Conservation (phyloP, 441 rosid genomes). For the Metrosideros polymorpha region DNA sequence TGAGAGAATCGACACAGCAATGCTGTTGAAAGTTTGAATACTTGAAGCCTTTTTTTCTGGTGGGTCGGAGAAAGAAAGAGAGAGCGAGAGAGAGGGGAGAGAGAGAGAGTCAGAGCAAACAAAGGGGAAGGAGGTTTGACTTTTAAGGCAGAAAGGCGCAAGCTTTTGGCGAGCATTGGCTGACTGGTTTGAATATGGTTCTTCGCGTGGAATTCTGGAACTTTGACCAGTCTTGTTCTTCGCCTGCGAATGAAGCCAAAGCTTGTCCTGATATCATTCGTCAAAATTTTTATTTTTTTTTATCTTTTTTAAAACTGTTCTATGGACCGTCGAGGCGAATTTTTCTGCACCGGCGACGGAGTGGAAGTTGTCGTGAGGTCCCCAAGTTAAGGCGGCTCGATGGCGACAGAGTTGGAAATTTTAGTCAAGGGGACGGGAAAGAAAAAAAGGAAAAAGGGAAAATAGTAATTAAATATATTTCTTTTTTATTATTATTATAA, state of each 20-base stretch:
- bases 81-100: not conserved
- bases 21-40: not conserved
- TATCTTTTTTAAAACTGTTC: accelerated
- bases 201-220: not conserved
- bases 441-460: not conserved
- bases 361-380: not conserved
- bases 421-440: not conserved
- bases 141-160: not conserved
- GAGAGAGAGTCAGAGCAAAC: not conserved
- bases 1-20: not conserved
- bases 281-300: not conserved
- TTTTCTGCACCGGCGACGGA: not conserved
- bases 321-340: not conserved
- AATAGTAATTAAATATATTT: not conserved
- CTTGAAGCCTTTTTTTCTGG: not conserved
- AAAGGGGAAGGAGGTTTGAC: not conserved
- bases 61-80: not conserved
- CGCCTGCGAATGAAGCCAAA: not conserved
- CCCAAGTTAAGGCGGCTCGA: not conserved
- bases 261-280: not conserved
- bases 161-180: not conserved
- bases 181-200: not conserved
- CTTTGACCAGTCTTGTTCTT: not conserved
- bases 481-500: too few relatives aligned
- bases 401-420: not conserved